phyloP scores from a whole-genome alignment of 345 rosid species.

The Dimocarpus longan region DNA sequence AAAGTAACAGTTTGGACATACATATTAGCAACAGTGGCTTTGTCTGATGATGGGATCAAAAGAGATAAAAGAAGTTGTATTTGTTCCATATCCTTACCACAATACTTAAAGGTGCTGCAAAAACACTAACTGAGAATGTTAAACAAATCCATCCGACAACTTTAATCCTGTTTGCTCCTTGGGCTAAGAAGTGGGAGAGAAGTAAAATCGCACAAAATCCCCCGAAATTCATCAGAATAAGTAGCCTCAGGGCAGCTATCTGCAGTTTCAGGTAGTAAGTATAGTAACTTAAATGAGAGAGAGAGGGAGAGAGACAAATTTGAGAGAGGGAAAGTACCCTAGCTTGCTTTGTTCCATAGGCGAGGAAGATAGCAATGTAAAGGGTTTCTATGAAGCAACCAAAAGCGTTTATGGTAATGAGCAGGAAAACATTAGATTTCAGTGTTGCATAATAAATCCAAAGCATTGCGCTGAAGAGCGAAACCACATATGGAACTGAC shows the following conservation, averaged over 20 bases:
- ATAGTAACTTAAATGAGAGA: background rate
- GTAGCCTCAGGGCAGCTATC: conserved; percentile 28
- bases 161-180: conserved; percentile 22
- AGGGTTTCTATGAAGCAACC: conserved; percentile 67
- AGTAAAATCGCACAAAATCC: conserved; percentile 31
- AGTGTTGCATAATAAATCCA: conserved; percentile 66
- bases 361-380: conserved; percentile 55
- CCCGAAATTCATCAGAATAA: conserved; percentile 32
- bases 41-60: too few species aligned
- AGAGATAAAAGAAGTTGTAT: background rate
- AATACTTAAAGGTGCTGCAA: conserved; percentile 40
- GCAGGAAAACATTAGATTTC: conserved; percentile 59
- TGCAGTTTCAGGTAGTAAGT: conserved; percentile 18
- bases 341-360: conserved; percentile 54
- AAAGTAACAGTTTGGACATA: background rate
- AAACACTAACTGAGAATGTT: conserved; percentile 29
- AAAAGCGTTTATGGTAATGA: conserved; percentile 62
- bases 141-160: conserved; percentile 41
- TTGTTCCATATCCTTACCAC: conserved; percentile 24
- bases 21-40: background rate
- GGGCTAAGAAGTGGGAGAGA: conserved; percentile 28
- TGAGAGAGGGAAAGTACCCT: conserved; percentile 35
- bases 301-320: background rate
- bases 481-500: conserved; percentile 62
- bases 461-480: conserved; percentile 69